Base-by-base conservation (phyloP, 345 rosid genomes). In the Populus nigra region DNA sequence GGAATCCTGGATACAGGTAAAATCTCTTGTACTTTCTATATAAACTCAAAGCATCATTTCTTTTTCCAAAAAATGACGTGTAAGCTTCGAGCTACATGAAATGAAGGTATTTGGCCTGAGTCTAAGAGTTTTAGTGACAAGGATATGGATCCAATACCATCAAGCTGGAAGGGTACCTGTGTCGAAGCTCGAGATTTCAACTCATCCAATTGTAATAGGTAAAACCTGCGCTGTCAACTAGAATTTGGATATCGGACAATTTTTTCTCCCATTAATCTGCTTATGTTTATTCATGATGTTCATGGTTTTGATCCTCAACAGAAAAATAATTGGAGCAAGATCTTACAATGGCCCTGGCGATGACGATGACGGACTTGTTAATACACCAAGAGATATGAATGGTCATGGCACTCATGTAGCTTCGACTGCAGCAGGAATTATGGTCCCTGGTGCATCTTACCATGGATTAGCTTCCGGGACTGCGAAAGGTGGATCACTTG, bases 391-490 rank as follows among this genome's bases (percentile, higher is more conserved):
- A 73, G 98, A 94, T 74, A 73, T 25, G 62, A 57, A 83, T 9
- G 98, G 98, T 66, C 98, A 94, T 69, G 98, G 98, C 22, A 88
- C 96, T 69, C 98, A 94, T 35, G 89, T 86, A 43, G 90, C 96
- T 3, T 83, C 96, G 25, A 94, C 92, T 0, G 90, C 91, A 93
- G 97, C 90, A 2, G 98, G 98, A 43, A 80, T 72, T n/a, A 78
- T 59, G 8, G 96, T 94, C 20, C 79, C 83, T 5, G 84, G 77
- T 35, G 94, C 89, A 0, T 93, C 97, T 68, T 94, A 87, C 85
- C 89, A 93, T 27, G 97, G 93, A 38, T 82, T 94, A 1, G 96
- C 90, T 3, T 39, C 83, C 0, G 98, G 97, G 36, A 89, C 90
- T 0, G 97, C 93, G 27, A 92, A 79, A 68, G 98, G 97, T 13